phyloP scores from a whole-genome alignment of 139 green algal species.

The Gonium pectorale region DNA sequence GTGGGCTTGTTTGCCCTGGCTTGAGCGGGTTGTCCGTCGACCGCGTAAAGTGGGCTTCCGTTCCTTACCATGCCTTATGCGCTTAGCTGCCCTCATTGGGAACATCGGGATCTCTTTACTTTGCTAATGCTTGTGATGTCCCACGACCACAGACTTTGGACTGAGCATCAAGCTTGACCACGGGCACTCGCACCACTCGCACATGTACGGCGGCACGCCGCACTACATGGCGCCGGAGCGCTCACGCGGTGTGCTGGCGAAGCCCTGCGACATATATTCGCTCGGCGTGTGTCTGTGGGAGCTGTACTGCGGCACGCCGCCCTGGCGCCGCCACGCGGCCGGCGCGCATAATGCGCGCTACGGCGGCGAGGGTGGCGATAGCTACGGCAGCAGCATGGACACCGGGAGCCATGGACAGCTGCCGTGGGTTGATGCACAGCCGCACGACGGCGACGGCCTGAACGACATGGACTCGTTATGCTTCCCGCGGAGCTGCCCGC shows the following conservation, averaged over 20 bases:
- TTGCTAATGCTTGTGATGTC: no score
- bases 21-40: no score
- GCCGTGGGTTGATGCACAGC: background rate
- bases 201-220: constrained; percentile 46
- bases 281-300: constrained; percentile 35
- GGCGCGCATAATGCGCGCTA: constrained; percentile 2
- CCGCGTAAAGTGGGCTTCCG: no score
- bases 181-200: constrained; percentile 13
- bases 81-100: no score
- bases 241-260: background rate
- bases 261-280: constrained; percentile 19
- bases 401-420: background rate
- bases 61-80: no score
- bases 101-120: no score
- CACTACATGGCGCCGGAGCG: constrained; percentile 56
- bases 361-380: background rate
- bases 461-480: background rate
- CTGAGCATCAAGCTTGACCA: constrained; percentile 35
- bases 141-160: constrained; percentile 51
- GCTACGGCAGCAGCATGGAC: background rate
- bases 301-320: constrained; percentile 41
- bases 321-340: constrained; percentile 27
- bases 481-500: constrained; percentile 16
- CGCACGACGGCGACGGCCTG: no score
- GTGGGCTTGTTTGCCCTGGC: no score